Percentiles rank a stretch among this genome's conserved stretches.
Evolutionary conservation across 2,329 filamentous ascomycete genomes (phyloP).

Genomic region (Cladosporium sp.): DNA sequence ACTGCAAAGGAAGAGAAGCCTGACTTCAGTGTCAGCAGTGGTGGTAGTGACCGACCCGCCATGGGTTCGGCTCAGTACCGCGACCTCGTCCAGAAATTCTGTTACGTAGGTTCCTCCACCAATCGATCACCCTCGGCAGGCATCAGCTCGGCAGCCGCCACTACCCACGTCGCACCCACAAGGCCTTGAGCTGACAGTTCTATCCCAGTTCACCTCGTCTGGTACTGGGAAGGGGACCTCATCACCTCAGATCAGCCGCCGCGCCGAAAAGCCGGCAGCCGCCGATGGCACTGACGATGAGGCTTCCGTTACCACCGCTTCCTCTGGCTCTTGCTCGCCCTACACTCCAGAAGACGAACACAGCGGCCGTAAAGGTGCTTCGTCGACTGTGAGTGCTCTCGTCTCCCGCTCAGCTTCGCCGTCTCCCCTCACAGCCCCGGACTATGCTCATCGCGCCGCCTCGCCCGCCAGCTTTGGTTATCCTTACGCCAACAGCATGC

Average conservation of each 20-base stretch:
- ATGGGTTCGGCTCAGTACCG: constrained; percentile 89
- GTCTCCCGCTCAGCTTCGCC: constrained; percentile 31
- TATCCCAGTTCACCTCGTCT: constrained; percentile 31
- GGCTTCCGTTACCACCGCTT: constrained; percentile 17
- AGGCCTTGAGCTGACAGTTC: constrained; percentile 26
- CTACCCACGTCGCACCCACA: constrained; percentile 15
- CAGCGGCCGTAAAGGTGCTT: constrained; percentile 20
- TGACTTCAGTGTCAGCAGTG: constrained; percentile 34
- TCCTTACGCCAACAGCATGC: constrained; percentile 30
- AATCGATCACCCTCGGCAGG: constrained; percentile 8
- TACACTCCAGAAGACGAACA: constrained; percentile 26
- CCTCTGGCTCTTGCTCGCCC: constrained; percentile 23
- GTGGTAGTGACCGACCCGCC: constrained; percentile 59
- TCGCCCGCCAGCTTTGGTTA: constrained; percentile 34
- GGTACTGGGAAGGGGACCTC: constrained; percentile 25
- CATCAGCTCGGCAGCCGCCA: constrained; percentile 12
- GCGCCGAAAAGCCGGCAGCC: constrained; percentile 16
- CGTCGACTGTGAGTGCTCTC: constrained; percentile 24
- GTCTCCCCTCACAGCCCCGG: constrained; percentile 24
- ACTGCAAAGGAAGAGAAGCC: constrained; percentile 35
- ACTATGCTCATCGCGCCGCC: constrained; percentile 22
- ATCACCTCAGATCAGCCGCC: constrained; percentile 6
- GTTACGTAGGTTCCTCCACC: constrained; percentile 80
- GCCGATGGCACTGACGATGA: constrained; percentile 16
- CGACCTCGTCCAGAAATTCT: constrained; percentile 97